Percentiles rank a stretch among this genome's conserved stretches.
Conservation (phyloP, 2,329 filamentous ascomycete genomes). For the Periconia sp. region DNA sequence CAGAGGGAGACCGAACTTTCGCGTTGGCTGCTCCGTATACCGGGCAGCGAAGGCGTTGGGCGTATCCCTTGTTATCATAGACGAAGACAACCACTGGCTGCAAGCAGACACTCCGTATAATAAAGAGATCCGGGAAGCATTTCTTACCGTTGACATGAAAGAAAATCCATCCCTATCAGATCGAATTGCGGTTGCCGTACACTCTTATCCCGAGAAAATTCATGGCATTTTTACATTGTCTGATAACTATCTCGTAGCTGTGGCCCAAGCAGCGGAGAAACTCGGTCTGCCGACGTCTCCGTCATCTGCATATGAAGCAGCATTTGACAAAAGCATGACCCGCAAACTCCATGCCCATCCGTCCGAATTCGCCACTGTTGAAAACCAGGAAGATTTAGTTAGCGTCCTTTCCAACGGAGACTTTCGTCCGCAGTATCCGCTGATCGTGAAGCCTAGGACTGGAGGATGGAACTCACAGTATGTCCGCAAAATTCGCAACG, state of each 20-base stretch:
- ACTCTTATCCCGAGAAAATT: not conserved
- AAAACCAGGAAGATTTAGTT: not conserved
- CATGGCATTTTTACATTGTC: not conserved
- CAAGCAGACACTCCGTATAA: not conserved
- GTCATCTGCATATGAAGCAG: not conserved
- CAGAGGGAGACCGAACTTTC: not conserved
- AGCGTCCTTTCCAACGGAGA: not conserved
- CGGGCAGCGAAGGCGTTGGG: not conserved
- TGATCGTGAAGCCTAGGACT: not conserved
- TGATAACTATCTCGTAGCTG: not conserved
- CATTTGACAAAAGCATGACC: not conserved
- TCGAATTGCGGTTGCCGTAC: not conserved
- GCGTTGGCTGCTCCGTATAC: not conserved
- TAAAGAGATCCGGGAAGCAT: not conserved
- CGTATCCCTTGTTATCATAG: not conserved
- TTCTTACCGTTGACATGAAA: not conserved
- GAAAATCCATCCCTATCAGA: not conserved
- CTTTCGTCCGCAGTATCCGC: not conserved
- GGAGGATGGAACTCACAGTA: not conserved
- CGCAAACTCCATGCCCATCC: not conserved
- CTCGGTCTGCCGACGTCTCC: not conserved
- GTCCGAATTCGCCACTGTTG: not conserved
- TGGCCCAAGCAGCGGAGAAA: not conserved
- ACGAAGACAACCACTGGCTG: not conserved
- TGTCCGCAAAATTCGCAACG: not conserved